Conservation (phyloP, 2,329 filamentous ascomycete genomes). For the Gremmenia infestans region DNA sequence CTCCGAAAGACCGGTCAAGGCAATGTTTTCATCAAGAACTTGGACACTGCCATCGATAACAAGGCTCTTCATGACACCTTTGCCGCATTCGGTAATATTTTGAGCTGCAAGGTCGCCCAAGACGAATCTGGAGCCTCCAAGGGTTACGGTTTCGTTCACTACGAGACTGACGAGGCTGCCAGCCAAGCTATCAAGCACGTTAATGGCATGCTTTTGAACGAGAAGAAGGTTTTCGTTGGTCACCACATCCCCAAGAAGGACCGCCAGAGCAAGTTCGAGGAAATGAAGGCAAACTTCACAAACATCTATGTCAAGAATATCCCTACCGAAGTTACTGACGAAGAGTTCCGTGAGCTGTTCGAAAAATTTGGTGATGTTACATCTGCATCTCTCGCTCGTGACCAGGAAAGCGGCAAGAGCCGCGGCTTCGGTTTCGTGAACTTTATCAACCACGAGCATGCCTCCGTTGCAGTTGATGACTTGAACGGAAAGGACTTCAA, state of each 20-base stretch:
- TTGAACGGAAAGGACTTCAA: constrained; percentile 90
- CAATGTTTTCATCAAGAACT: constrained; percentile 99
- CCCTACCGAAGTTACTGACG: constrained; percentile 74
- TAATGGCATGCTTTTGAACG: constrained; percentile 98
- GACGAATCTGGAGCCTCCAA: constrained; percentile 96
- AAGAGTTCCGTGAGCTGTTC: constrained; percentile 91
- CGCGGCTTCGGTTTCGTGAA: constrained; percentile 96
- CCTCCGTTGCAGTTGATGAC: constrained; percentile 79
- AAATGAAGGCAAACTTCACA: constrained; percentile 99
- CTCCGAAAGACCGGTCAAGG: constrained; percentile 98
- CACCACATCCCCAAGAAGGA: constrained; percentile 99
- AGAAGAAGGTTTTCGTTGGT: constrained; percentile 99
- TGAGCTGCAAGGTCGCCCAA: constrained; percentile 99
- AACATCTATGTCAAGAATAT: constrained; percentile 99
- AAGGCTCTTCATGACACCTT: constrained; percentile 99
- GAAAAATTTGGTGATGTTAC: constrained; percentile 92
- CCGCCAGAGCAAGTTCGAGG: constrained; percentile 99
- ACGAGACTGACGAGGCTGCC: constrained; percentile 97
- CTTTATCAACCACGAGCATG: constrained; percentile 87
- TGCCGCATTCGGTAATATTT: constrained; percentile 96
- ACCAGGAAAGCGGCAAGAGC: constrained; percentile 79
- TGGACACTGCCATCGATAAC: constrained; percentile 98
- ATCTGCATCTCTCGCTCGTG: constrained; percentile 87
- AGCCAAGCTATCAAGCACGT: constrained; percentile 98
- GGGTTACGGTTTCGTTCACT: constrained; percentile 98